Percentiles rank a stretch among this genome's conserved stretches.
Conservation (phyloP, 306 rosid species). For the Corylus avellana region DNA sequence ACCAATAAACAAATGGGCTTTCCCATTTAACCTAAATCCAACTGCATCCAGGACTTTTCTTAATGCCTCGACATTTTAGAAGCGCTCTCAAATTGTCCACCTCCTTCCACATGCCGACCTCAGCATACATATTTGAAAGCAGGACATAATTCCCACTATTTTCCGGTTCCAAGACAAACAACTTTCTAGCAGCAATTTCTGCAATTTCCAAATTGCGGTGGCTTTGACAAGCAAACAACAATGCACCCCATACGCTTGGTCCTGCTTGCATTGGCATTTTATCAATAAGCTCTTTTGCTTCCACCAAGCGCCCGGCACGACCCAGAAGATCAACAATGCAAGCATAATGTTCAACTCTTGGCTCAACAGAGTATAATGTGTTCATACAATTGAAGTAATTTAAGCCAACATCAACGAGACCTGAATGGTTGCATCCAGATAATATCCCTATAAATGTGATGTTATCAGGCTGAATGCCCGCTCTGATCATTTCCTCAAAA, state of each 20-base stretch:
- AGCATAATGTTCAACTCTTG: conserved; percentile 43
- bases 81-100: conserved; percentile 12
- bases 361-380: conserved; percentile 28
- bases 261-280: conserved; percentile 43
- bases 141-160: conserved; percentile 16
- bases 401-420: conserved; percentile 39
- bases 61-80: conserved; percentile 18
- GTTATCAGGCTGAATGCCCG: conserved; percentile 32
- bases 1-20: conserved; percentile 10
- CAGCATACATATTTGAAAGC: conserved; percentile 25
- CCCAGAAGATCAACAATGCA: conserved; percentile 54
- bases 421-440: conserved; percentile 44
- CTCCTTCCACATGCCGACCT: conserved; percentile 22
- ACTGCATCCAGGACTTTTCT: conserved; percentile 24
- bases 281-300: conserved; percentile 43
- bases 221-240: conserved; percentile 2
- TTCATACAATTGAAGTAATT: conserved; percentile 36
- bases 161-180: conserved; percentile 8
- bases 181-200: conserved; percentile 10
- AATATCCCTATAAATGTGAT: conserved; percentile 42
- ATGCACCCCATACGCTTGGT: conserved; percentile 23
- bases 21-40: conserved; percentile 10
- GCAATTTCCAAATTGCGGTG: conserved; percentile 18
- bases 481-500: conserved; percentile 35
- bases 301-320: conserved; percentile 36